Base-by-base conservation (phyloP, 177 flowering plant species). In the Telopea speciosissima region DNA sequence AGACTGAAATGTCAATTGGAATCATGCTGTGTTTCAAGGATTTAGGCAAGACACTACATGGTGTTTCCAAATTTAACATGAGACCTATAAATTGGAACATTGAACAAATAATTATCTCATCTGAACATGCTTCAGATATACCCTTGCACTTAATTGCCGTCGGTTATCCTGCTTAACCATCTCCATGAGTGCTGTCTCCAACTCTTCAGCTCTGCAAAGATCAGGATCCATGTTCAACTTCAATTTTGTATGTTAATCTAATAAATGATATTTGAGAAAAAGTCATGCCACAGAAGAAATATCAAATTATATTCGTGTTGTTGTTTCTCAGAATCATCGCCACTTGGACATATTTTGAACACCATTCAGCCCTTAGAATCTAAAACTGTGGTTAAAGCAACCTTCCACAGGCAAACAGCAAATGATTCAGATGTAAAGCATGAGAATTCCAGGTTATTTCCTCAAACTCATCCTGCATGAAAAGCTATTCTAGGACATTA, bases 131-230 rank as follows among this genome's bases (percentile, higher is more conserved):
- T 69, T 69, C 28, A 52, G 63, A 69, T 63, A 61, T 89, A 95
- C 99, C 90, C 70, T 88, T 52, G 98, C 96, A 84, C 92, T 87
- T 82, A 95, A 78, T 74, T 90, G 84, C 36, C 92, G 92, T 54
- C 98, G 87, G 69, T 93, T 95, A 74, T 95, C 99, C 79, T 89
- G 97, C 82, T 90, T 90, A 66, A 95, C 99, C 97, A 93, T 95
- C 85, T 95, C 99, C 93, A 95, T 89, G 67, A 95, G 73, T 65
- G 99, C 99, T 63, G 92, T 88, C 87, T 95, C 99, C 75, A 95
- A 80, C 77, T 95, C 99, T 78, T 95, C 98, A 40, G 99, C 88
- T 82, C 99, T 95, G 85, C 65, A 74, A 75, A 70, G 69, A 72
- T 25, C 26, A 68, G 31, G 60, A 69, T 62, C 28, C 60, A 69